phyloP scores from a whole-genome alignment of 257 asterid species.

The Ilex asprella region DNA sequence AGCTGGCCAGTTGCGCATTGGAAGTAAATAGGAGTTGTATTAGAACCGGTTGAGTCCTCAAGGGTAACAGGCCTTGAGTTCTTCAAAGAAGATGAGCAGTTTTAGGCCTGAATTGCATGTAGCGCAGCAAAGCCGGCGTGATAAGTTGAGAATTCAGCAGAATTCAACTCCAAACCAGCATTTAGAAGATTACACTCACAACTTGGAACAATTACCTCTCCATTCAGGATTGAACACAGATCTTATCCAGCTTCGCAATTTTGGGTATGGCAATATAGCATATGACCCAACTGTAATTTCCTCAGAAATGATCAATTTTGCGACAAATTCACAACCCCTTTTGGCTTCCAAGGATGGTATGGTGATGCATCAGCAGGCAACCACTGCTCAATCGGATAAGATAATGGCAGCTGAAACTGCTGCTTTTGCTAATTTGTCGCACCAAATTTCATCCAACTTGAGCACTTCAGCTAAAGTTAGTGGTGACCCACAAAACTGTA shows the following conservation, averaged over 20 bases:
- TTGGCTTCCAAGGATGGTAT: slow-evolving; percentile 10
- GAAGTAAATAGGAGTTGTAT: slow-evolving; percentile 2
- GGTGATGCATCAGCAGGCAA: slow-evolving; percentile 17
- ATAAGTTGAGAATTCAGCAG: slow-evolving; percentile 43
- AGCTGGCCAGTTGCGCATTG: not conserved
- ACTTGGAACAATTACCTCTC: slow-evolving; percentile 13
- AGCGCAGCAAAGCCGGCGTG: slow-evolving; percentile 74
- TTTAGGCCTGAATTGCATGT: slow-evolving; percentile 50
- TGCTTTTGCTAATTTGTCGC: slow-evolving; percentile 11
- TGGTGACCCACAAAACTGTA: slow-evolving; percentile 20
- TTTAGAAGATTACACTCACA: slow-evolving; percentile 16
- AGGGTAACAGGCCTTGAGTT: not conserved
- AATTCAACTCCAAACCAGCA: slow-evolving; percentile 12
- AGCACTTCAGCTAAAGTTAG: slow-evolving; percentile 9
- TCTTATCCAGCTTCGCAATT: slow-evolving; percentile 19
- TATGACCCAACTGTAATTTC: slow-evolving; percentile 26
- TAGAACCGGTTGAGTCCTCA: not conserved
- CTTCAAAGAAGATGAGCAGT: slow-evolving; percentile 40
- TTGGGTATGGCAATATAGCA: slow-evolving; percentile 22
- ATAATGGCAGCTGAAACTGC: not conserved
- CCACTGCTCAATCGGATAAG: not conserved
- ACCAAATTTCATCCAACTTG: slow-evolving; percentile 3
- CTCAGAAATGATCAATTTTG: slow-evolving; percentile 29
- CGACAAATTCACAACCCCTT: slow-evolving; percentile 12
- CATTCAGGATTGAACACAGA: slow-evolving; percentile 16